A percentile compares a stretch with the other conserved stretches of the same genome.
phyloP scores from a whole-genome alignment of 768 basidiomycete genomes.

The Xerocomellus chrysenteron region DNA sequence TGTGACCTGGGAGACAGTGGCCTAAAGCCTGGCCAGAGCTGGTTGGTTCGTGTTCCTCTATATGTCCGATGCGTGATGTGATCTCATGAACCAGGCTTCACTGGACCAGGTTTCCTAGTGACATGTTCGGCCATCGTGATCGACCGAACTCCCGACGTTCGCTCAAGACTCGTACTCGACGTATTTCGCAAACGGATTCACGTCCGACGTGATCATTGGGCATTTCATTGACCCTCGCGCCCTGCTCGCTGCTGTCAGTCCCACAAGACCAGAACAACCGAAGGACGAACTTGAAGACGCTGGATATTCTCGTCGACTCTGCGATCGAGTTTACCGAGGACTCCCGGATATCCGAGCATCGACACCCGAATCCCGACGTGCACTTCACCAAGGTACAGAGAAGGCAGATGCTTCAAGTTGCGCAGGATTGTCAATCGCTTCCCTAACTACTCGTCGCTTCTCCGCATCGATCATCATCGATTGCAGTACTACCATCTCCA shows the following conservation, averaged over 20 bases:
- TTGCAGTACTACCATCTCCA: not conserved
- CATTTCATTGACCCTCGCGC: conserved; percentile 13
- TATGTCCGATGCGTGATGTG: not conserved
- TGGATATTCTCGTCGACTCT: conserved; percentile 17
- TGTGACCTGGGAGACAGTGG: conserved; percentile 15
- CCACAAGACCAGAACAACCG: not conserved
- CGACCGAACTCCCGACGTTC: not conserved
- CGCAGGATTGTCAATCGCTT: conserved; percentile 3
- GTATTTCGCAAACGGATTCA: conserved; percentile 12
- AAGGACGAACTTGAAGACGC: not conserved
- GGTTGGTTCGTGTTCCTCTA: not conserved
- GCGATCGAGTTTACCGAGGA: not conserved
- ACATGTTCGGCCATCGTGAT: conserved; percentile 17
- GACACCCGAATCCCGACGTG: conserved; percentile 12
- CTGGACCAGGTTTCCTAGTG: conserved; percentile 12
- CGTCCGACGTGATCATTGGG: conserved; percentile 18
- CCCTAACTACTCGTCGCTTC: conserved; percentile 15
- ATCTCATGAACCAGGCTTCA: not conserved
- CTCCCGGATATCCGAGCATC: not conserved
- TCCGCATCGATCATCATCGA: conserved; percentile 17
- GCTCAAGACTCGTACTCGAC: conserved; percentile 14
- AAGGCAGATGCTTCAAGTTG: conserved; percentile 11
- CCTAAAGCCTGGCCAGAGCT: conserved; percentile 4
- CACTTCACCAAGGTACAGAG: not conserved
- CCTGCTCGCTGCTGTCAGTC: conserved; percentile 8